phyloP scores from a whole-genome alignment of 257 asterid genomes.

The Gentiana macrophylla region DNA sequence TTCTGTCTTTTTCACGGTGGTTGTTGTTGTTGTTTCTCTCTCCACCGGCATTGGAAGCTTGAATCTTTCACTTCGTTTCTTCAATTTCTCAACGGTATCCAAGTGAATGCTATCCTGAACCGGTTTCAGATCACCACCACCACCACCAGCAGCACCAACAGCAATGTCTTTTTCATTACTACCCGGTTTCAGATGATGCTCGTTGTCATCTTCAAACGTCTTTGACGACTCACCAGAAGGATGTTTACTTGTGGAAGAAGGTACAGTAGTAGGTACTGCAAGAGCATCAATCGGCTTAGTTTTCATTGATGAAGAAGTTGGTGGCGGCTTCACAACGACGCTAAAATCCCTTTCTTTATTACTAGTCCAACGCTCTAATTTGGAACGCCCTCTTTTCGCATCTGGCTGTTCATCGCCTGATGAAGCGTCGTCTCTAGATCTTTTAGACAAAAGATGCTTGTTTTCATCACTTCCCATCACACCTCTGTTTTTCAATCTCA shows the following conservation, averaged over 20 bases:
- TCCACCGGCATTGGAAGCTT: slow-evolving; percentile 94
- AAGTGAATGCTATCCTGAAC: slow-evolving; percentile 53
- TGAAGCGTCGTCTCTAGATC: slow-evolving; percentile 39
- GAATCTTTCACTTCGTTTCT: slow-evolving; percentile 89
- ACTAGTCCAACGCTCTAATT: slow-evolving; percentile 88
- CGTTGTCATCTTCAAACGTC: slow-evolving; percentile 42
- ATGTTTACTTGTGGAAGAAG: slow-evolving; percentile 18
- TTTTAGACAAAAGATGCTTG: slow-evolving; percentile 38
- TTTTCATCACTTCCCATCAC: slow-evolving; percentile 36
- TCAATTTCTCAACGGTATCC: slow-evolving; percentile 88
- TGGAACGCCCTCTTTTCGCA: slow-evolving; percentile 73
- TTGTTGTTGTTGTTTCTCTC: slow-evolving; percentile 36
- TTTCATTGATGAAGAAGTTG: slow-evolving; percentile 34
- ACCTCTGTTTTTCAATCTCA: slow-evolving; percentile 36
- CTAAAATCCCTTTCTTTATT: slow-evolving; percentile 69
- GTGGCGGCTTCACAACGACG: slow-evolving; percentile 13
- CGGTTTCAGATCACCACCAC: slow-evolving; percentile 26
- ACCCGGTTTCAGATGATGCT: slow-evolving; percentile 22
- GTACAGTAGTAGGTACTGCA: slow-evolving; percentile 12
- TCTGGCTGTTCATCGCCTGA: slow-evolving; percentile 52
- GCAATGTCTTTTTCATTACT: slow-evolving; percentile 30
- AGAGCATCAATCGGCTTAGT: slow-evolving; percentile 26
- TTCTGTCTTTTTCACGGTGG: slow-evolving; percentile 41
- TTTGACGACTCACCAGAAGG: slow-evolving; percentile 30
- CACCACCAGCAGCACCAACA: slow-evolving; percentile 23